A percentile compares a stretch with the other conserved stretches of the same genome.
These are phyloP conservation scores for Nicotiana undulata DNA, from an alignment of 257 asterid genomes.

Conservation along the genomic window DNA sequence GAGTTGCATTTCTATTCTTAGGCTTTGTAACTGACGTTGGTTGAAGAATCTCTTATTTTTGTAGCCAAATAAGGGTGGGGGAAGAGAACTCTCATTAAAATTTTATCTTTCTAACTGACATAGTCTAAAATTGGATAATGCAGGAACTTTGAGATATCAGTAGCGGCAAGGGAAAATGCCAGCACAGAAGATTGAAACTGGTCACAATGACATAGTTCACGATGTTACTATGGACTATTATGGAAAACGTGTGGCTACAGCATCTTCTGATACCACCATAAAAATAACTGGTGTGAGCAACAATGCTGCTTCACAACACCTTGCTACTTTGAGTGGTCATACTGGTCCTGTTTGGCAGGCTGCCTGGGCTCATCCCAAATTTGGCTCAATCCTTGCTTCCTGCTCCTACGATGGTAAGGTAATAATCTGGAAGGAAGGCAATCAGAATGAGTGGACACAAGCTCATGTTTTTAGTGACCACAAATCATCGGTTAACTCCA, in stretches of 20 bases:
- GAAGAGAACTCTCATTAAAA: not conserved
- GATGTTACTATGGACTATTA: conserved; percentile 92
- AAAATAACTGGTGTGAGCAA: conserved; percentile 62
- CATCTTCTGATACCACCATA: conserved; percentile 77
- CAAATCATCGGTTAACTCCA: conserved; percentile 79
- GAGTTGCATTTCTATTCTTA: not conserved
- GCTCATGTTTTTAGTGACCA: conserved; percentile 65
- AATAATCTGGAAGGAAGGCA: conserved; percentile 88
- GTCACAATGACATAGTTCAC: conserved; percentile 75
- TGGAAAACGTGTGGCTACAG: conserved; percentile 91
- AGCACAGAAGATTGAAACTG: conserved; percentile 89
- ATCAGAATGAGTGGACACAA: conserved; percentile 71
- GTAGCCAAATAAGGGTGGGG: not conserved
- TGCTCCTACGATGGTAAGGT: conserved; percentile 88
- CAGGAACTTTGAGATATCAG: not conserved
- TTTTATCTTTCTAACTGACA: not conserved
- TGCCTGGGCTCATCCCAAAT: conserved; percentile 93
- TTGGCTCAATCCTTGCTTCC: conserved; percentile 77
- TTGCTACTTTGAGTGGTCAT: conserved; percentile 77
- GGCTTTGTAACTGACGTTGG: not conserved
- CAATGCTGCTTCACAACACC: conserved; percentile 71
- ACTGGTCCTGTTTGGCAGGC: conserved; percentile 97
- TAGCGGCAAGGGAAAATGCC: conserved; percentile 50
- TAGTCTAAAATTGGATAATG: not conserved
- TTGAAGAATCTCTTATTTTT: not conserved